Conservation (phyloP, 2,329 filamentous ascomycete genomes). For the Fusarium ramigenum region DNA sequence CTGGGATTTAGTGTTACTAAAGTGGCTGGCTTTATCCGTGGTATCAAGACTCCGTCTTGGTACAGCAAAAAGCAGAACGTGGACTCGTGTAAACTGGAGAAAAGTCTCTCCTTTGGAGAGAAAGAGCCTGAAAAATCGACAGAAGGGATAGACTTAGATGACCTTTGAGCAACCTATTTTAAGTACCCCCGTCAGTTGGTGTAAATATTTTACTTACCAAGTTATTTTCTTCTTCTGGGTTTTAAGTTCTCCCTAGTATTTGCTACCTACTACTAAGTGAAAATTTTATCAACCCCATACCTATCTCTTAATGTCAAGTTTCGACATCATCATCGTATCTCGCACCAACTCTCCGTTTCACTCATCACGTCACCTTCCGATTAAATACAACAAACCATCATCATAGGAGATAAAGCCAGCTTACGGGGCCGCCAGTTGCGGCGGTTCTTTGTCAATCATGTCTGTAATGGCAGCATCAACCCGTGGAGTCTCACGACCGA, state of each 20-base stretch:
- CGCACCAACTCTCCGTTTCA: too few relatives aligned
- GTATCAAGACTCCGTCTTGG: neutral
- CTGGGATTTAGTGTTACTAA: neutral
- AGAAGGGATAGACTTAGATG: neutral
- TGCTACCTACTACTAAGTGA: neutral
- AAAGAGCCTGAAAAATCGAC: neutral
- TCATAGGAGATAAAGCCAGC: too few relatives aligned
- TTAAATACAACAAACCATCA: too few relatives aligned
- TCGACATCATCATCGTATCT: too few relatives aligned
- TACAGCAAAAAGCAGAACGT: neutral
- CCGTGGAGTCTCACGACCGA: too few relatives aligned
- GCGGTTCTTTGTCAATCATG: too few relatives aligned
- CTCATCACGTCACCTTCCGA: too few relatives aligned
- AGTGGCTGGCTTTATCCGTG: neutral
- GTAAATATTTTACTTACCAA: neutral
- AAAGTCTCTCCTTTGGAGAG: neutral
- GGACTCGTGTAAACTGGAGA: neutral
- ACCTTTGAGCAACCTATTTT: accelerated
- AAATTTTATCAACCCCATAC: too few relatives aligned
- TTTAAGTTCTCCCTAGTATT: too few relatives aligned
- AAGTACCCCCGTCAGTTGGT: neutral
- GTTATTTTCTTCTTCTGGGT: neutral
- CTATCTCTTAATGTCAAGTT: too few relatives aligned
- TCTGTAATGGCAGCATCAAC: too few relatives aligned
- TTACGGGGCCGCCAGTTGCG: too few relatives aligned